These are phyloP conservation scores for Tolypocladium capitatum DNA, from an alignment of 2,329 filamentous ascomycete species.

Conservation along the genomic window DNA sequence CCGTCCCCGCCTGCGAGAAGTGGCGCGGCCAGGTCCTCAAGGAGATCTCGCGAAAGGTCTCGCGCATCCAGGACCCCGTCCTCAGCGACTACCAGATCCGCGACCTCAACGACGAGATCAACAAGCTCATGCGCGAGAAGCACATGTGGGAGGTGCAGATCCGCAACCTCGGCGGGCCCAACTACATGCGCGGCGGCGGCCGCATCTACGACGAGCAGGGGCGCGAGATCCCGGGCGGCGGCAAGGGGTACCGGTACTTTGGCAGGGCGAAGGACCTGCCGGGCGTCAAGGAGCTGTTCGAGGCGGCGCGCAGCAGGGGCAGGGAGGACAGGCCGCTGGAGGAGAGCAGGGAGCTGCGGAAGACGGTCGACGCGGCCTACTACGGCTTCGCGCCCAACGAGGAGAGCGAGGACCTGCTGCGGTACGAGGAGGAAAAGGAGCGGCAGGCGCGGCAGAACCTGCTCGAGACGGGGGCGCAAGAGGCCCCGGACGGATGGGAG, in stretches of 20 bases:
- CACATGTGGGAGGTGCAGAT: constrained; percentile 99
- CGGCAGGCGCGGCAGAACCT: constrained; percentile 63
- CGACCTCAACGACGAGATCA: constrained; percentile 98
- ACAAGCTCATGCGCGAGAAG: constrained; percentile 97
- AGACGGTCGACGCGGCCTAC: constrained; percentile 81
- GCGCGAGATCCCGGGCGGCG: constrained; percentile 57
- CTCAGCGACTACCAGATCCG: constrained; percentile 96
- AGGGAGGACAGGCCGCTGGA: constrained; percentile 47
- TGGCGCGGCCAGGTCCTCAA: constrained; percentile 97
- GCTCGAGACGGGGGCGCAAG: constrained; percentile 39
- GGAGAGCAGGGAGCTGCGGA: constrained; percentile 54
- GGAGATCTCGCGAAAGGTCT: constrained; percentile 93
- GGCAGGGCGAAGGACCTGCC: constrained; percentile 80
- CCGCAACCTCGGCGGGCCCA: constrained; percentile 85
- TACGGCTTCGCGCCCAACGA: constrained; percentile 92
- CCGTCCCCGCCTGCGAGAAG: constrained; percentile 82
- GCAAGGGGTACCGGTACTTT: constrained; percentile 90
- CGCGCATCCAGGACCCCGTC: constrained; percentile 80
- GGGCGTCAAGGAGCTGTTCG: constrained; percentile 92
- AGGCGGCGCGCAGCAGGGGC: constrained; percentile 52
- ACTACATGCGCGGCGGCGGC: constrained; percentile 72
- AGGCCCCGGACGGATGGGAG: constrained; percentile 61
- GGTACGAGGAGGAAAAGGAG: constrained; percentile 75
- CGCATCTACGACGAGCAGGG: constrained; percentile 64
- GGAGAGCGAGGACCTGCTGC: constrained; percentile 69